Conservation (phyloP, 2,329 filamentous ascomycete species). For the Ophiocordyceps camponoti-floridani region DNA sequence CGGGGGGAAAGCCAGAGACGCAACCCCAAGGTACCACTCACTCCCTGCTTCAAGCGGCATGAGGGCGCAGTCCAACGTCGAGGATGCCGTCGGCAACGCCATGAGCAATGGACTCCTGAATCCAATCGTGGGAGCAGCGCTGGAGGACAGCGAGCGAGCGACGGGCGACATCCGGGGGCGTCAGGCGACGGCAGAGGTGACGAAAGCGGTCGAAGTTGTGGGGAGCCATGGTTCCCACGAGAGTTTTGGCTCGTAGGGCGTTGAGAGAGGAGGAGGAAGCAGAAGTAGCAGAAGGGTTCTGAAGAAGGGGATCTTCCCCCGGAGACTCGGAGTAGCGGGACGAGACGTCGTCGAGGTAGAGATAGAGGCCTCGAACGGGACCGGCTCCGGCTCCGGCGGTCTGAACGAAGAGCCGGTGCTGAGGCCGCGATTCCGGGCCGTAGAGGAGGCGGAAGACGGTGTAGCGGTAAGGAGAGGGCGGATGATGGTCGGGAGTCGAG, state of each 20-base stretch:
- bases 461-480: not conserved
- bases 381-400: not conserved
- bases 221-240: slow-evolving; percentile 7
- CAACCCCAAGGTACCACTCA: too few relatives aligned
- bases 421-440: not conserved
- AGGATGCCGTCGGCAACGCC: not conserved
- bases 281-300: not conserved
- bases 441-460: not conserved
- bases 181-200: slow-evolving; percentile 2
- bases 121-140: not conserved
- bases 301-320: not conserved
- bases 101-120: not conserved
- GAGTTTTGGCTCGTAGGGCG: slow-evolving; percentile 2
- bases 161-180: not conserved
- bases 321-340: not conserved
- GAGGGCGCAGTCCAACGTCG: not conserved
- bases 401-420: not conserved
- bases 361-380: not conserved
- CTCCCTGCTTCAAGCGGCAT: not conserved
- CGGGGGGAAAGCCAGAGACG: too few relatives aligned
- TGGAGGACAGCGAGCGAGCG: not conserved
- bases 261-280: not conserved
- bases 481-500: not conserved
- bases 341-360: not conserved
- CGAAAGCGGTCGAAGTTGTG: slow-evolving; percentile 5